A percentile compares a stretch with the other conserved stretches of the same genome.
Conservation (phyloP, 2,329 filamentous ascomycete species). For the Colletotrichum aenigma region DNA sequence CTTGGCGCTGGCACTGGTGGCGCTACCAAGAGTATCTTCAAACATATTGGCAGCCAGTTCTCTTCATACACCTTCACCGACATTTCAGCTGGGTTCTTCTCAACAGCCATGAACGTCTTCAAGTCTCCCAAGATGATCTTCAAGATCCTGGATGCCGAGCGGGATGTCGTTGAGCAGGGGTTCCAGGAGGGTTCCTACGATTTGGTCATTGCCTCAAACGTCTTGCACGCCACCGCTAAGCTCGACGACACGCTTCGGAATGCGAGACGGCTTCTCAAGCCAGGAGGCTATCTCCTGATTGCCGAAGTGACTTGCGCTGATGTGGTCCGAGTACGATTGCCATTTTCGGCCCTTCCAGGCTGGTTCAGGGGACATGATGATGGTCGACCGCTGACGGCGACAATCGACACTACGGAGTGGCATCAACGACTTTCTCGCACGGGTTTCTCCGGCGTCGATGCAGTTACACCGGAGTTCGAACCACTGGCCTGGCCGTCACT, state of each 20-base stretch:
- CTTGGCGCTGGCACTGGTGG: conserved; percentile 49
- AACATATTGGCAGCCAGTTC: conserved; percentile 5
- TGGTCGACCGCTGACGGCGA: background rate
- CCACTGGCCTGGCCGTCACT: conserved; percentile 20
- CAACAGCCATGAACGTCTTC: conserved; percentile 28
- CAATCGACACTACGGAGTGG: background rate
- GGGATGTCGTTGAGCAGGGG: conserved; percentile 28
- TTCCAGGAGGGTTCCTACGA: conserved; percentile 29
- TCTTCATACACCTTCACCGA: conserved; percentile 27
- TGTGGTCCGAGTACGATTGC: background rate
- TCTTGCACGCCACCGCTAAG: conserved; percentile 29
- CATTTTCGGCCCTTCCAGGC: background rate
- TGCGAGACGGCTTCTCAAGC: conserved; percentile 29
- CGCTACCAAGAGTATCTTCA: conserved; percentile 7
- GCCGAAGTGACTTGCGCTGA: background rate
- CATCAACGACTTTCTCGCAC: background rate
- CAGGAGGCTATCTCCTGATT: conserved; percentile 30
- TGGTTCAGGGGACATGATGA: background rate
- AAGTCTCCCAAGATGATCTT: conserved; percentile 20
- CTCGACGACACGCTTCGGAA: conserved; percentile 26
- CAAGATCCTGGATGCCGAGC: conserved; percentile 32
- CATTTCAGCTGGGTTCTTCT: conserved; percentile 22
- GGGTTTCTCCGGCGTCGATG: background rate
- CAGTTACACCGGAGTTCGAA: background rate
- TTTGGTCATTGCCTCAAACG: conserved; percentile 31